Percentiles rank a stretch among this genome's conserved stretches.
Conservation (phyloP, 129 eudicot genomes). For the Daucus carota region DNA sequence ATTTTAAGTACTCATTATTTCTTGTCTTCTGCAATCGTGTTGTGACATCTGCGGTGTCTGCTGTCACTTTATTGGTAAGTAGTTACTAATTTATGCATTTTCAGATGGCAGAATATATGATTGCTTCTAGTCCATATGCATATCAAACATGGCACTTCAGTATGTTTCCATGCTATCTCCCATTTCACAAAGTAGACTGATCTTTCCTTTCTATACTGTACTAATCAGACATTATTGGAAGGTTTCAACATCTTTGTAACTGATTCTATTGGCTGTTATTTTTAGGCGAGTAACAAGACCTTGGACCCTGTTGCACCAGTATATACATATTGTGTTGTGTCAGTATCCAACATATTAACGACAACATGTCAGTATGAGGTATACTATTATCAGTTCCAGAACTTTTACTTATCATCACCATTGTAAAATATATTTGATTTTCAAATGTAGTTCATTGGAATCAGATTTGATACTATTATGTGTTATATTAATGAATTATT, state of each 20-base stretch:
- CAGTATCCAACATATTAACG: conserved; percentile 89
- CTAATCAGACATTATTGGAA: too few species aligned
- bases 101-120: neutral
- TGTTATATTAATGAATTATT: too few species aligned
- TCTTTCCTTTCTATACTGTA: neutral
- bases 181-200: neutral
- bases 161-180: neutral
- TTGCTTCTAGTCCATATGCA: neutral
- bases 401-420: neutral
- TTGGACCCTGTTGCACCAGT: conserved; percentile 97
- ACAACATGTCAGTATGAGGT: conserved; percentile 99
- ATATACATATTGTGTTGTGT: conserved; percentile 69
- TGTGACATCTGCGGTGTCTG: conserved; percentile 85
- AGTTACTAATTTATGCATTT: neutral
- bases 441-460: neutral
- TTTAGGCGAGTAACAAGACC: conserved; percentile 72
- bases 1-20: conserved; percentile 76
- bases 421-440: neutral
- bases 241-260: neutral
- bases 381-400: conserved; percentile 6
- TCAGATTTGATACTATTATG: too few species aligned
- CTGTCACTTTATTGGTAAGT: conserved; percentile 62
- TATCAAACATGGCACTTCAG: neutral
- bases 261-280: neutral
- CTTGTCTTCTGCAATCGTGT: conserved; percentile 97